Conservation (phyloP, 345 rosid species). For the Theobroma cacao region DNA sequence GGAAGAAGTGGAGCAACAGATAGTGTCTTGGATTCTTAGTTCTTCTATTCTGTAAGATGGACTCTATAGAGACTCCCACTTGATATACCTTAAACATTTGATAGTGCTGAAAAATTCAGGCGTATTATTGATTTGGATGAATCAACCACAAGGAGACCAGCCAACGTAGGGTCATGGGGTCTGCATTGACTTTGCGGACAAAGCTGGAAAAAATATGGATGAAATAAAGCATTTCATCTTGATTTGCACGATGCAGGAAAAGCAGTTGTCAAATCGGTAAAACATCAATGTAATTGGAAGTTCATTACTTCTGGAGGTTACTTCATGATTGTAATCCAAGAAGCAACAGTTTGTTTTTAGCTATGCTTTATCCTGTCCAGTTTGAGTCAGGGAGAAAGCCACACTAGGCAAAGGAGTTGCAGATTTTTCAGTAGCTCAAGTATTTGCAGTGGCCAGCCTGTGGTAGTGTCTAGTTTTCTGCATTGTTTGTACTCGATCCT, state of each 20-base stretch:
- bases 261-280: neutral
- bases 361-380: neutral
- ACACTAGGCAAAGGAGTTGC: neutral
- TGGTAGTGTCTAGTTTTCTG: neutral
- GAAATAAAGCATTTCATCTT: neutral
- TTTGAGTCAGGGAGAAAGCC: neutral
- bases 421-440: neutral
- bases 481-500: neutral
- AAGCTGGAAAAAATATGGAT: neutral
- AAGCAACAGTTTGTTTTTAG: neutral
- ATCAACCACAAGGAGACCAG: neutral
- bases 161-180: neutral
- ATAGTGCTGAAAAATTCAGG: neutral
- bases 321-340: neutral
- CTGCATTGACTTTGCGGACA: neutral
- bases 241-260: neutral
- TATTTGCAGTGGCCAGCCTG: neutral
- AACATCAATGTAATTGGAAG: neutral
- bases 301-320: neutral
- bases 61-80: neutral
- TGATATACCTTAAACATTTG: neutral
- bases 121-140: neutral
- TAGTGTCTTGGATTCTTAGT: slow-evolving; percentile 53
- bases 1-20: slow-evolving; percentile 79
- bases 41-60: neutral